Evolutionary conservation across 208 protist genomes (phyloP).

Genomic region (Leishmania tarentolae): DNA sequence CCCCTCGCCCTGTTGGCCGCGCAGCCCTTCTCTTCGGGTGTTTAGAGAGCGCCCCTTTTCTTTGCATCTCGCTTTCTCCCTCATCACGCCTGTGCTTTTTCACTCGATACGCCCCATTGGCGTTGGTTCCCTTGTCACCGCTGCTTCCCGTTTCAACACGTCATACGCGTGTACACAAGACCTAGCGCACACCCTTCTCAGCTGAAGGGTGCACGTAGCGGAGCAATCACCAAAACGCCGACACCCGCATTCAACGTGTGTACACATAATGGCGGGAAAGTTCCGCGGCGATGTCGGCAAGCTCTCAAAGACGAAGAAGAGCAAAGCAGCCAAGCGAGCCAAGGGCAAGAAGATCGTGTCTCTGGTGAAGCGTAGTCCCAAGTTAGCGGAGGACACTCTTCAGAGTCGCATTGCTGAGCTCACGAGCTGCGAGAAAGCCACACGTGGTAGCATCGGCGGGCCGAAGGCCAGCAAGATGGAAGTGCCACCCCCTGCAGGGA

Average conservation of each 20-base stretch:
- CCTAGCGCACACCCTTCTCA: background rate
- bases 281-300: conserved; percentile 81
- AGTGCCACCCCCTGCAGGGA: conserved; percentile 1
- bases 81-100: background rate
- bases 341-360: conserved; percentile 59
- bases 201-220: background rate
- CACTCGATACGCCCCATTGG: background rate
- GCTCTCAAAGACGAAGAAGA: conserved; percentile 66
- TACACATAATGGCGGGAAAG: conserved; percentile 67
- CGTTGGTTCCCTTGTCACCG: background rate
- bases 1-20: background rate
- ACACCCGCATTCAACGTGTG: conserved; percentile 20
- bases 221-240: background rate
- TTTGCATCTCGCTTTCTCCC: background rate
- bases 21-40: background rate
- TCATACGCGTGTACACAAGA: background rate
- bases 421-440: conserved; percentile 20
- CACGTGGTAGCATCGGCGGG: conserved; percentile 1
- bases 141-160: background rate
- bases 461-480: conserved; percentile 4
- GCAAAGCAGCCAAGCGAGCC: conserved; percentile 40
- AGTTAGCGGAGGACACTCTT: conserved; percentile 52
- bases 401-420: conserved; percentile 75
- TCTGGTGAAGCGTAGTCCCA: conserved; percentile 78
- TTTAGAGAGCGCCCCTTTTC: background rate